Conservation (phyloP, 805 yeast species). For the Candida boleticola region DNA sequence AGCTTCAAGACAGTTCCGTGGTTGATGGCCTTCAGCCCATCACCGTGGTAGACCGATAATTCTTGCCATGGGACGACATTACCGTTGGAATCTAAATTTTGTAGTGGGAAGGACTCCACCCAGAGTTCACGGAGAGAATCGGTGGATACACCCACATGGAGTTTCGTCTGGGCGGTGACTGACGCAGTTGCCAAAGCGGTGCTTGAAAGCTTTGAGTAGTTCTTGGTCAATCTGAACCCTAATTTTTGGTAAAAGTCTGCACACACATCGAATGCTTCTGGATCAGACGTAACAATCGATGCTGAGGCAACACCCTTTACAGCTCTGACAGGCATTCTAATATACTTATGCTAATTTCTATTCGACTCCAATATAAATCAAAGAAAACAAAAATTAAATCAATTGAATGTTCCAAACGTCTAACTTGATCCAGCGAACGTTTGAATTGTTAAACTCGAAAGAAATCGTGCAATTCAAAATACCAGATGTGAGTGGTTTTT, state of each 20-base stretch:
- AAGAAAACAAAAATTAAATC: neutral
- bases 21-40: constrained; percentile 25
- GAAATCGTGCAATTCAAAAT: no score
- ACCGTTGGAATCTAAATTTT: constrained; percentile 31
- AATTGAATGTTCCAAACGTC: no score
- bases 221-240: constrained; percentile 62
- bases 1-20: constrained; percentile 34
- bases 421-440: no score
- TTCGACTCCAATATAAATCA: no score
- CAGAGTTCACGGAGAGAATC: constrained; percentile 71
- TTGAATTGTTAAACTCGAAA: no score
- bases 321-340: constrained; percentile 1
- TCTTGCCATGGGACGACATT: constrained; percentile 42
- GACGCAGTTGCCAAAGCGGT: constrained; percentile 25
- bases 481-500: no score
- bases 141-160: constrained; percentile 53
- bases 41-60: constrained; percentile 36
- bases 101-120: constrained; percentile 66
- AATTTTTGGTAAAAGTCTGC: constrained; percentile 56
- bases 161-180: constrained; percentile 20
- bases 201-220: constrained; percentile 52
- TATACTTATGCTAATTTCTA: no score
- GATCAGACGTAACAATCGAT: constrained; percentile 58
- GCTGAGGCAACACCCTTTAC: constrained; percentile 47
- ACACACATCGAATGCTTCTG: constrained; percentile 43